Base-by-base conservation (phyloP, 2,329 filamentous ascomycete genomes). In the Neonectria neomacrospora region DNA sequence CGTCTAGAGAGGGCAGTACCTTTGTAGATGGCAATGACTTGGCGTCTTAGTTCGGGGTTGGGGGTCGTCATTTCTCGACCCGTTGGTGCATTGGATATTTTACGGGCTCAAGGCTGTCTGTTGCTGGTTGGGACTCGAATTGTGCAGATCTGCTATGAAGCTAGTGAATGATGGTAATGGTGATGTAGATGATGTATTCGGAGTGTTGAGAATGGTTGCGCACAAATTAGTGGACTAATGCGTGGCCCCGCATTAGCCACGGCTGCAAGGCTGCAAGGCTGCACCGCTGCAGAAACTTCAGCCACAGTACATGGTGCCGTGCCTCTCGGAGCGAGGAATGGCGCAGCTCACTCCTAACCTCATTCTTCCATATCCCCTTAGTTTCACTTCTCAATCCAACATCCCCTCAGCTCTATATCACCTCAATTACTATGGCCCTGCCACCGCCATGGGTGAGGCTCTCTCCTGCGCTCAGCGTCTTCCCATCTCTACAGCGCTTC, bases 11-110 rank as follows among this genome's bases (percentile, higher is more conserved):
- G 1, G 28, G 12, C 11, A 9, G 30, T 54, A 93, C 93, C 92
- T 88, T 97, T 97, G 82, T 97, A 97, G 63, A 97, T 88, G 39
- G 86, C 85, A 67, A 97, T 91, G 48, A 97, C 94, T 75, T 96
- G 88, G 63, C 87, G 84, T 58, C 93, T 88, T 28, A 97, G 84
- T 64, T 86, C 80, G 2, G 82, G 79, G 68, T 86, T 90, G 0
- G 79, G 72, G 20, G 54, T 60, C 48, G 64, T 65, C 76, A 77
- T 78, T 51, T 12, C 26, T 10, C 7, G 5, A 22, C 1, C 16
- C 18, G n/a, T 8, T 16, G 41, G 28, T 34, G 18, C 58, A 58
- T 62, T 22, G 6, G 5, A 7, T 37, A 37, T n/a, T 37, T n/a
- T 37, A 0, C 32, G 14, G 14, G 12, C 34, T 32, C 11, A 3